phyloP scores from a whole-genome alignment of 164 flowering plant genomes.

The Protea cynaroides region DNA sequence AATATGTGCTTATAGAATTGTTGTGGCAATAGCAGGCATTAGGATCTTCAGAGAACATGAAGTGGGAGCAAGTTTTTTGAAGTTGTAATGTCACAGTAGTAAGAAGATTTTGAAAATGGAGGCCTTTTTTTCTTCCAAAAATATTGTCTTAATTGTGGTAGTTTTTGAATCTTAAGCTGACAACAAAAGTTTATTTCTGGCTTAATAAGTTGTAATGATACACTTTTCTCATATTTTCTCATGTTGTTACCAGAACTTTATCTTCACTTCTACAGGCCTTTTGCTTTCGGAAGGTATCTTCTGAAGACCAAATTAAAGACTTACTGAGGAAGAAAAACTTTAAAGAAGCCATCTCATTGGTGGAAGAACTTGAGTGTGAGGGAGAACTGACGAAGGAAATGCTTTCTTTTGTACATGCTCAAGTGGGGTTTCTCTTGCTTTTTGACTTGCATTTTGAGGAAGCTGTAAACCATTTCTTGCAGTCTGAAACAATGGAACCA shows the following conservation, averaged over 20 bases:
- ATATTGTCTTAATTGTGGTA: too few species aligned
- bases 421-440: constrained; percentile 90
- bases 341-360: constrained; percentile 77
- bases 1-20: too few species aligned
- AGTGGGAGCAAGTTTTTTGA: too few species aligned
- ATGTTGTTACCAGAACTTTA: constrained; percentile 1
- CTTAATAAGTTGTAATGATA: background rate
- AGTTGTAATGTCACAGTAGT: too few species aligned
- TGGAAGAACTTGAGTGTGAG: constrained; percentile 79
- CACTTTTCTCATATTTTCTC: background rate
- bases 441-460: constrained; percentile 96
- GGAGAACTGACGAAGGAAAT: constrained; percentile 86
- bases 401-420: constrained; percentile 93
- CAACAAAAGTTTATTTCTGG: too few species aligned
- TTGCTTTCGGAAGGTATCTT: constrained; percentile 64
- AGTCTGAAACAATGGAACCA: constrained; percentile 89
- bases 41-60: too few species aligned
- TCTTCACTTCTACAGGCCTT: constrained; percentile 39
- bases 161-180: too few species aligned
- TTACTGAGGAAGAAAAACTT: constrained; percentile 75
- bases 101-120: too few species aligned
- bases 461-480: constrained; percentile 88
- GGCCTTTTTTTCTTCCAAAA: too few species aligned
- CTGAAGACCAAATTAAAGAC: constrained; percentile 89
- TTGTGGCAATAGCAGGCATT: too few species aligned